Base-by-base conservation (phyloP, 306 rosid species). In the Casuarina cunninghamiana region DNA sequence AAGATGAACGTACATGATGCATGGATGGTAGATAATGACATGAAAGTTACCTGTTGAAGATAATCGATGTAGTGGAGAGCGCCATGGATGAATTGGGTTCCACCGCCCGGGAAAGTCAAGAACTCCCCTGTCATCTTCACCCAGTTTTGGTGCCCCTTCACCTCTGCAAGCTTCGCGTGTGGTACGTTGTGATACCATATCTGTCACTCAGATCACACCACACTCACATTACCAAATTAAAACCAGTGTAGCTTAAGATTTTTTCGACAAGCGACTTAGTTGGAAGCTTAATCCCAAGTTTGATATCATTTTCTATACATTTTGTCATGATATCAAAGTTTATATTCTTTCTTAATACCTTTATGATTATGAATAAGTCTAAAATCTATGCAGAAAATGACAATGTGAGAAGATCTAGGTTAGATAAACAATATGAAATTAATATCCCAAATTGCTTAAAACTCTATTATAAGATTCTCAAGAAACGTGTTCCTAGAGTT, bases 101-200 rank as follows among this genome's bases (percentile, higher is more conserved):
- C 98, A 58, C 98, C 98, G 32, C 98, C 98, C 0, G 98, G 98
- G 78, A 95, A 95, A 11, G 96, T 90, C 83, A 90, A 84, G 84
- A 88, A 91, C 74, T 95, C 98, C 21, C 98, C 97, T 0, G 90
- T 80, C 71, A 91, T 75, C 90, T 95, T 95, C 62, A 95, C 97
- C 98, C 98, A 92, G 53, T 92, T 95, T 70, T 95, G 97, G 83
- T 94, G 97, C n/a, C 98, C 97, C 80, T 92, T 94, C 77, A 94
- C 93, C 84, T 92, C 83, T 44, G 95, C 97, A 19, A 94, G 85
- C 88, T 17, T 48, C 45, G 84, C 77, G 74, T 91, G 97, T 37
- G 97, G 98, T 46, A 95, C 92, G 50, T 95, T 95, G 73, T 90
- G 90, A 71, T 87, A 92, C 97, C 93, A 91, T 81, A 92, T 91